Conservation (phyloP, 1,284 basidiomycete species). For the Leucoagaricus sp. region DNA sequence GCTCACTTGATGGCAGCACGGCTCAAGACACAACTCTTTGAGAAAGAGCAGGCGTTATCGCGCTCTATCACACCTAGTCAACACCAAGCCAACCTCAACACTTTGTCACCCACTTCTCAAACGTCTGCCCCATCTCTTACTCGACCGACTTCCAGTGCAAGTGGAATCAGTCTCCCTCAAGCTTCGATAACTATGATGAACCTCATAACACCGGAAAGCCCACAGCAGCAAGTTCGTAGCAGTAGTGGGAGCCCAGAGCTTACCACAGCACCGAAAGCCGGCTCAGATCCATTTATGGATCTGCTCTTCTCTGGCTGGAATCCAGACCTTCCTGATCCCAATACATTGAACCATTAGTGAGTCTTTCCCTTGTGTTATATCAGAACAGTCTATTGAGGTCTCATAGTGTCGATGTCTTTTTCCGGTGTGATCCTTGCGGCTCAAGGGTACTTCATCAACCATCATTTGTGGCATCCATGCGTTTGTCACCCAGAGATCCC, state of each 20-base stretch:
- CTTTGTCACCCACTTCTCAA: slow-evolving; percentile 15
- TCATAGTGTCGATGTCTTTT: slow-evolving; percentile 75
- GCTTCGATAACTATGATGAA: slow-evolving; percentile 47
- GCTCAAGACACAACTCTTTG: slow-evolving; percentile 63
- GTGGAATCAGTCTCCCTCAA: slow-evolving; percentile 47
- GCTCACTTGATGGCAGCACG: slow-evolving; percentile 44
- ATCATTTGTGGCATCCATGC: slow-evolving; percentile 78
- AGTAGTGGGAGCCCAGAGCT: slow-evolving; percentile 55
- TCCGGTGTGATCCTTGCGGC: slow-evolving; percentile 81
- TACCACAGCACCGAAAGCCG: slow-evolving; percentile 31
- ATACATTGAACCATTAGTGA: slow-evolving; percentile 72
- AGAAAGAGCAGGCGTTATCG: slow-evolving; percentile 41
- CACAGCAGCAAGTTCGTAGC: slow-evolving; percentile 45
- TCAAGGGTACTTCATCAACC: slow-evolving; percentile 75
- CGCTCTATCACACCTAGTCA: slow-evolving; percentile 45
- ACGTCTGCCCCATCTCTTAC: slow-evolving; percentile 18
- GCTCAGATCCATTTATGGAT: slow-evolving; percentile 56
- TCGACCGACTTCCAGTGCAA: slow-evolving; percentile 29
- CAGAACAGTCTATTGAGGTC: slow-evolving; percentile 16
- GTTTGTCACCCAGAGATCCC: slow-evolving; percentile 71
- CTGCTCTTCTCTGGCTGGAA: slow-evolving; percentile 79
- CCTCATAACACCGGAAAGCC: slow-evolving; percentile 42
- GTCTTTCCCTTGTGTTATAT: slow-evolving; percentile 28
- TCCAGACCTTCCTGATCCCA: slow-evolving; percentile 74
- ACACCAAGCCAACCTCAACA: slow-evolving; percentile 17